Evolutionary conservation across 495 filamentous ascomycete genomes (phyloP).

Genomic region (Xylaria curta): DNA sequence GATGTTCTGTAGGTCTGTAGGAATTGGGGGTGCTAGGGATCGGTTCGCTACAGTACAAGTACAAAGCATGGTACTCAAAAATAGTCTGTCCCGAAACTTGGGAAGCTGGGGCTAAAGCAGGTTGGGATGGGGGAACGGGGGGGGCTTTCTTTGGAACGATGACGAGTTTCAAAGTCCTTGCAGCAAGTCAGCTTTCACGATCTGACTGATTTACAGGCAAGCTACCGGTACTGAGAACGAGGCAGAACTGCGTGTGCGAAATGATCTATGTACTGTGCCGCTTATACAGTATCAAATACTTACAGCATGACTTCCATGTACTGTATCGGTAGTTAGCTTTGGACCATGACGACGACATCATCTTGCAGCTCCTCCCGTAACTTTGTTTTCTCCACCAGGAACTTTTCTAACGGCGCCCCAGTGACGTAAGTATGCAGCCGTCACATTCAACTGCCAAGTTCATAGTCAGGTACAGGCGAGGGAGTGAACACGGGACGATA

Average conservation of each 20-base stretch:
- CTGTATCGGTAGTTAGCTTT: not conserved
- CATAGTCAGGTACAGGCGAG: conserved; percentile 10
- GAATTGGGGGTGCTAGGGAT: not conserved
- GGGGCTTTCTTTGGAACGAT: not conserved
- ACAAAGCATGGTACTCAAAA: conserved; percentile 20
- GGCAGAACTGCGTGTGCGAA: not conserved
- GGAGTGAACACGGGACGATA: not conserved
- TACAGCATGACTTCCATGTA: not conserved
- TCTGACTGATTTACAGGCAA: not conserved
- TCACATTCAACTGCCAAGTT: not conserved
- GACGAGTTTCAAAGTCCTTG: not conserved
- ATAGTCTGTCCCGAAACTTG: conserved; percentile 1
- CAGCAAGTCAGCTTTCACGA: not conserved
- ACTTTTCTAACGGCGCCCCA: not conserved
- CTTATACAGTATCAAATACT: not conserved
- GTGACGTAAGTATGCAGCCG: not conserved
- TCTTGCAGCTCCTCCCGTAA: conserved; percentile 9
- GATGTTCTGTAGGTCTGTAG: not conserved
- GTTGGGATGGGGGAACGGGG: not conserved
- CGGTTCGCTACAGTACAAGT: too few relatives aligned
- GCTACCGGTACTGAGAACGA: not conserved
- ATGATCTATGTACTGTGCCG: not conserved
- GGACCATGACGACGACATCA: not conserved
- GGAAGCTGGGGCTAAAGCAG: not conserved
- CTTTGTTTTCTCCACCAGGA: not conserved